phyloP scores from a whole-genome alignment of 495 filamentous ascomycete genomes.

The Lasiosphaeria hispida region DNA sequence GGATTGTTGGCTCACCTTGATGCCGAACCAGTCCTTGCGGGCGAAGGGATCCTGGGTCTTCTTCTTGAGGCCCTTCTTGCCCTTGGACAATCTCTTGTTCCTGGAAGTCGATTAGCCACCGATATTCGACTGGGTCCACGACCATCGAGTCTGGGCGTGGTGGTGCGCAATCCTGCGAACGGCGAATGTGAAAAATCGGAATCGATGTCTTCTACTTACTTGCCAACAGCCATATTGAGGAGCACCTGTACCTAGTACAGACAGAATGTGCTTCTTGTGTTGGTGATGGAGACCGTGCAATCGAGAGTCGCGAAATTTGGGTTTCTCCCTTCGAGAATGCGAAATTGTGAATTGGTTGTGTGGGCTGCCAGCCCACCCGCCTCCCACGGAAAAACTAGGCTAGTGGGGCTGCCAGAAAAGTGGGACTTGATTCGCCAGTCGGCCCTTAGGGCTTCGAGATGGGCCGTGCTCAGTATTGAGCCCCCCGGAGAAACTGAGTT shows the following conservation, averaged over 20 bases:
- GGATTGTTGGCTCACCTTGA: slow-evolving; percentile 68
- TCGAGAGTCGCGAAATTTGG: slow-evolving; percentile 34
- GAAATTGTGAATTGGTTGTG: slow-evolving; percentile 39
- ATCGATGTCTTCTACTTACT: slow-evolving; percentile 56
- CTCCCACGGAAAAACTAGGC: slow-evolving; percentile 31
- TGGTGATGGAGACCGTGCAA: slow-evolving; percentile 37
- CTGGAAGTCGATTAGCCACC: slow-evolving; percentile 56
- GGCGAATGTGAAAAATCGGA: slow-evolving; percentile 9
- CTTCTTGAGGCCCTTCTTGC: slow-evolving; percentile 99
- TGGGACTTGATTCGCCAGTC: slow-evolving; percentile 24
- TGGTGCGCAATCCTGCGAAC: neutral
- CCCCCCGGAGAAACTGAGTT: neutral
- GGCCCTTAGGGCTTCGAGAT: slow-evolving; percentile 31
- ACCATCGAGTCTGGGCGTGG: neutral
- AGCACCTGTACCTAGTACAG: slow-evolving; percentile 37
- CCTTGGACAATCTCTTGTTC: slow-evolving; percentile 99
- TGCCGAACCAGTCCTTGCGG: slow-evolving; percentile 96
- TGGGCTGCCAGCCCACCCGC: slow-evolving; percentile 27
- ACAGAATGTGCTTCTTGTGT: slow-evolving; percentile 33
- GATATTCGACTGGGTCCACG: slow-evolving; percentile 15
- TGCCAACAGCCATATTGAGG: slow-evolving; percentile 89
- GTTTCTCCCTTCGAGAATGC: slow-evolving; percentile 28
- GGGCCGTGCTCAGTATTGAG: neutral
- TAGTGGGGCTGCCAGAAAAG: slow-evolving; percentile 24
- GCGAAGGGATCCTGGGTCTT: slow-evolving; percentile 94